Evolutionary conservation across 148 eudicot genomes (phyloP).

Genomic region (Talinum fruticosum): DNA sequence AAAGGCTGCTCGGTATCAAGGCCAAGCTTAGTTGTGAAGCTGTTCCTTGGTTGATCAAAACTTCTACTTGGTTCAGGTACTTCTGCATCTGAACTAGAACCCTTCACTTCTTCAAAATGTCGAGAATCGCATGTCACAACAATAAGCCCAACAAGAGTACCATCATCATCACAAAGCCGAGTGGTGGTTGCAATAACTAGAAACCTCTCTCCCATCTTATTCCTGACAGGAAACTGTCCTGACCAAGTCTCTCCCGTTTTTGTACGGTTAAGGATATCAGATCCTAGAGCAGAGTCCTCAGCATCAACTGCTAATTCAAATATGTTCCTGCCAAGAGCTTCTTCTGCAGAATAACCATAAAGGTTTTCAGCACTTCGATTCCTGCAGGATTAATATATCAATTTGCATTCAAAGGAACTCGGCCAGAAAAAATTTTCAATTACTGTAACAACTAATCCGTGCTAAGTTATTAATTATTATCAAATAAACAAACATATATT

Average conservation of each 20-base stretch:
- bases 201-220: conserved; percentile 57
- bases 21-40: conserved; percentile 67
- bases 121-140: conserved; percentile 64
- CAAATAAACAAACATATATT: too few relatives aligned
- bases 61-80: conserved; percentile 36
- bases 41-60: conserved; percentile 37
- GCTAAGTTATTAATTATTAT: too few relatives aligned
- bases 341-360: conserved; percentile 75
- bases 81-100: conserved; percentile 23
- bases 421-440: neutral
- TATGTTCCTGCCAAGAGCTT: conserved; percentile 66
- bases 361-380: conserved; percentile 74
- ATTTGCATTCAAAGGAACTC: conserved; percentile 17
- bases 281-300: conserved; percentile 44
- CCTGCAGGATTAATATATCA: conserved; percentile 54
- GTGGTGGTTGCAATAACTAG: conserved; percentile 55
- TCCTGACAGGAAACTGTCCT: conserved; percentile 72
- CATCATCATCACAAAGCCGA: conserved; percentile 85
- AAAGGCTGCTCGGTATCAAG: conserved; percentile 92
- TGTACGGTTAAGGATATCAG: conserved; percentile 46
- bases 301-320: conserved; percentile 49
- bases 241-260: conserved; percentile 76
- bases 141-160: conserved; percentile 62
- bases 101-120: conserved; percentile 45
- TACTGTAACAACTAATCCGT: too few relatives aligned